Conservation (phyloP, 768 basidiomycete genomes). For the Lactarius akahatsu region DNA sequence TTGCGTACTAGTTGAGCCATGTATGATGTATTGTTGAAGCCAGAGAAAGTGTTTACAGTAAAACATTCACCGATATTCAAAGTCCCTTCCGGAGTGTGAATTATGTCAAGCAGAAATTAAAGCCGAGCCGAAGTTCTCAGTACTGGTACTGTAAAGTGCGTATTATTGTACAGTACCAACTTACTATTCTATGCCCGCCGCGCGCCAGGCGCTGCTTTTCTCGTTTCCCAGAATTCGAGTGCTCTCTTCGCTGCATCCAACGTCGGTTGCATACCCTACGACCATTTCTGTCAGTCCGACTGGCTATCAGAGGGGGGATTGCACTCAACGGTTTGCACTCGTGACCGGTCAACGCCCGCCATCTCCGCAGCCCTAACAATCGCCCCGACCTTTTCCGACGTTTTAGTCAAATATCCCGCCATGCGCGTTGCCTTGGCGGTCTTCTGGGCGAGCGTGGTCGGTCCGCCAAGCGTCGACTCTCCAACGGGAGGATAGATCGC, state of each 20-base stretch:
- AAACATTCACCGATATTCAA: too few relatives aligned
- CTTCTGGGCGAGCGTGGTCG: constrained; percentile 64
- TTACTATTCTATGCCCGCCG: constrained; percentile 5
- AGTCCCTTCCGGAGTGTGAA: too few relatives aligned
- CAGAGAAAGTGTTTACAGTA: too few relatives aligned
- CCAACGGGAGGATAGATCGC: constrained; percentile 74
- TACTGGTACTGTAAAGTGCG: too few relatives aligned
- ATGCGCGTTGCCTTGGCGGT: constrained; percentile 82
- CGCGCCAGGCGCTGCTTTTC: constrained; percentile 25
- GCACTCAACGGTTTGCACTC: constrained; percentile 62
- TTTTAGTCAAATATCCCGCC: constrained; percentile 77
- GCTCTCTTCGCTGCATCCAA: constrained; percentile 74
- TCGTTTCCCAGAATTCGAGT: constrained; percentile 46
- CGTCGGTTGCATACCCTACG: constrained; percentile 74
- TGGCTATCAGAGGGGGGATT: neutral
- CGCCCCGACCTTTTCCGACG: constrained; percentile 77
- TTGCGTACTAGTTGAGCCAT: too few relatives aligned
- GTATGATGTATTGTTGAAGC: too few relatives aligned
- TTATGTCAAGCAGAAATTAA: neutral
- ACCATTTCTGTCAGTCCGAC: constrained; percentile 4
- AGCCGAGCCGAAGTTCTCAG: neutral
- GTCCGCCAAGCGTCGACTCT: constrained; percentile 47
- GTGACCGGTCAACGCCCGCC: constrained; percentile 58
- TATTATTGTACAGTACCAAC: neutral
- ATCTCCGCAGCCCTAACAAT: constrained; percentile 63